Percentiles rank a stretch among this genome's conserved stretches.
phyloP scores from a whole-genome alignment of 2,329 filamentous ascomycete genomes.

The Alternaria triticina region DNA sequence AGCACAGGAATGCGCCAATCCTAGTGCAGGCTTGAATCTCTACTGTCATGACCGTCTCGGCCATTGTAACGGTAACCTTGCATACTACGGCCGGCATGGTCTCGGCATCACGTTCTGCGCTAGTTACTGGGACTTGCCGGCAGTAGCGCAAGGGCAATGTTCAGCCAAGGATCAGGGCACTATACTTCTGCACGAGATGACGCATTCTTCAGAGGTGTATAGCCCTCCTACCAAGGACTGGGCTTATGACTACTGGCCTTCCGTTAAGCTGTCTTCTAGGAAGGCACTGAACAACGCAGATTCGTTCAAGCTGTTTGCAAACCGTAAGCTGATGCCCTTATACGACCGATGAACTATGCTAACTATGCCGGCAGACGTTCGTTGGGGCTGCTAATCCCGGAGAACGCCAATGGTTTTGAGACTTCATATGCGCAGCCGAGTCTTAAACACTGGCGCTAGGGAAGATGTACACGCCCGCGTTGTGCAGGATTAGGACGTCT shows the following conservation, averaged over 20 bases:
- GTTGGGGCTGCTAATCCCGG: neutral
- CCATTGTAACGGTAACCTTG: neutral
- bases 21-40: neutral
- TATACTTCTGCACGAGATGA: constrained; percentile 70
- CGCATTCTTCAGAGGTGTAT: constrained; percentile 65
- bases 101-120: neutral
- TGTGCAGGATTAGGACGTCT: neutral
- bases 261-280: constrained; percentile 52
- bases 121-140: neutral
- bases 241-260: constrained; percentile 62
- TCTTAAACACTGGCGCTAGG: neutral
- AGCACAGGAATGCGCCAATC: neutral
- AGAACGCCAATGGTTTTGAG: neutral
- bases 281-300: constrained; percentile 70
- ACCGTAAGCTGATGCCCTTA: constrained; percentile 43
- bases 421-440: neutral
- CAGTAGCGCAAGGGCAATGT: constrained; percentile 50
- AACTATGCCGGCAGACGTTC: neutral
- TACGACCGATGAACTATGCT: neutral
- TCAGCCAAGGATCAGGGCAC: constrained; percentile 70
- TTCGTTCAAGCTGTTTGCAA: constrained; percentile 62
- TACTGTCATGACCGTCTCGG: neutral
- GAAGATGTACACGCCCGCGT: neutral
- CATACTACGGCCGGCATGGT: neutral
- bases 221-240: constrained; percentile 63